Evolutionary conservation across 106 monocot species (phyloP).

Genomic region (Acanthochlamys bracteata): DNA sequence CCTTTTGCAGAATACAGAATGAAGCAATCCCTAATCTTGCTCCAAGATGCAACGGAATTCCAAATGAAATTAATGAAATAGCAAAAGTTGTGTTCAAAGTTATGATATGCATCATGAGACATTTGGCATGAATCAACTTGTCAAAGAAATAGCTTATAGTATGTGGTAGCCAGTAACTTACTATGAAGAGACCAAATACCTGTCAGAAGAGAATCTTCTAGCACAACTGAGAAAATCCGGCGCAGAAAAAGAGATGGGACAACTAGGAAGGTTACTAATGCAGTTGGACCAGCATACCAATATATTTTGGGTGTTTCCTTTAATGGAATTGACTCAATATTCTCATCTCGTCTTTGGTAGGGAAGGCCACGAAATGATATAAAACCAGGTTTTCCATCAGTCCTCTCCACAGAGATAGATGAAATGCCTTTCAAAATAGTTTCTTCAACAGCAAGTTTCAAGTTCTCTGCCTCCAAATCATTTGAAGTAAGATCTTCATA

Average conservation of each 20-base stretch:
- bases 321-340: constrained; percentile 10
- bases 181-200: constrained; percentile 25
- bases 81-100: too few relatives aligned
- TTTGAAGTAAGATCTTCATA: background rate
- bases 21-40: too few relatives aligned
- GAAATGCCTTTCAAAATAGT: background rate
- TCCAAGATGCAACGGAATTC: too few relatives aligned
- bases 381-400: constrained; percentile 61
- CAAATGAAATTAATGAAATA: too few relatives aligned
- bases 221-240: constrained; percentile 51
- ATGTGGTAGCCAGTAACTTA: too few relatives aligned
- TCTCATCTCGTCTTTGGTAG: constrained; percentile 24
- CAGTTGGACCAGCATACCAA: constrained; percentile 83
- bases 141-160: too few relatives aligned
- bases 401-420: constrained; percentile 11
- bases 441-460: background rate
- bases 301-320: constrained; percentile 39
- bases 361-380: constrained; percentile 47
- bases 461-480: background rate
- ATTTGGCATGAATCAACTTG: too few relatives aligned
- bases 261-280: constrained; percentile 77
- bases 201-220: constrained; percentile 90
- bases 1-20: too few relatives aligned
- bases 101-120: too few relatives aligned
- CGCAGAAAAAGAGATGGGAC: constrained; percentile 85